Conservation (phyloP, 805 yeast genomes). For the Cephaloascus fragrans region DNA sequence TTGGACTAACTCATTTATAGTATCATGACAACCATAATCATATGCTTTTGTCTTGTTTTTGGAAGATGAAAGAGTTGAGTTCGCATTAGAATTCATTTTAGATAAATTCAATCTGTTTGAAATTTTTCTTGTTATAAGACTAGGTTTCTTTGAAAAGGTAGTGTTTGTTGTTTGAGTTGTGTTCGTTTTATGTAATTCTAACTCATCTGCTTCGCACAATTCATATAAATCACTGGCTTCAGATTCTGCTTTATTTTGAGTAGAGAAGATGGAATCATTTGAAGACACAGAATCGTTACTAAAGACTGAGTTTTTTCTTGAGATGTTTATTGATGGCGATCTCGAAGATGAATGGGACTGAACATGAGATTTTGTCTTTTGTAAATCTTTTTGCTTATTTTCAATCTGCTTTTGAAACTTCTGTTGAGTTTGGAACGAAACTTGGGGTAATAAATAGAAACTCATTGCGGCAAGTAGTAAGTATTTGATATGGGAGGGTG, state of each 20-base stretch:
- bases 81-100: neutral
- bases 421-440: slow-evolving; percentile 1
- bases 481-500: too few species aligned
- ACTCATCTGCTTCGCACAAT: neutral
- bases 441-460: slow-evolving; percentile 1
- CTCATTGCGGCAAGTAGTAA: too few species aligned
- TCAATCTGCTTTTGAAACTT: neutral
- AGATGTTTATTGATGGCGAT: too few species aligned
- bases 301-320: neutral
- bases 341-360: too few species aligned
- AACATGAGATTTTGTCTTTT: neutral
- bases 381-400: neutral
- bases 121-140: neutral
- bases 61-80: neutral
- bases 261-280: neutral
- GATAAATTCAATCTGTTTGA: neutral
- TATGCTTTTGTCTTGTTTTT: neutral
- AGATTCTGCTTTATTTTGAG: neutral
- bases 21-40: neutral
- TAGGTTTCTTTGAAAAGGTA: neutral
- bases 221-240: neutral
- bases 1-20: neutral
- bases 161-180: neutral
- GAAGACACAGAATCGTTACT: neutral
- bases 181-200: neutral